Evolutionary conservation across 2,329 filamentous ascomycete species (phyloP), one percentile per base, ranked within the genome.

Genomic region (Zelopaecilomyces penicillatus): DNA sequence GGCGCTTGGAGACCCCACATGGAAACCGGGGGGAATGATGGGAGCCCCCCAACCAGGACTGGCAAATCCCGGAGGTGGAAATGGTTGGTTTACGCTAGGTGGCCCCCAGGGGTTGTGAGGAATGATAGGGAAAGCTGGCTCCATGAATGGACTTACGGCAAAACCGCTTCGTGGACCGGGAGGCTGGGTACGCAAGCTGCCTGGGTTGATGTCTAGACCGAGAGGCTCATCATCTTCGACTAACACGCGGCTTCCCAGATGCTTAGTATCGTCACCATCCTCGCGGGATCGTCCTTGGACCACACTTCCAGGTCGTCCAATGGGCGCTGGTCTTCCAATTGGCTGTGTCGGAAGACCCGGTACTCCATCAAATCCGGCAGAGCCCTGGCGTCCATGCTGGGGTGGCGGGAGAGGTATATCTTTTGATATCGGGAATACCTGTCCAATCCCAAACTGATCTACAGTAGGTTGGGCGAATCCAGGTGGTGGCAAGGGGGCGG

Each of bases 231-330:
- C 87, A 58, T 94, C 89, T 49, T 83, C 83, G 39, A 97, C 71
- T 9, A 98, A 71, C 9, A 90, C 93, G 55, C 88, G 90, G 64
- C 91, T 97, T 9, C 93, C 93, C 28, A 98, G 74, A 55, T 93
- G 89, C 49, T 83, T 78, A 50, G 82, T 84, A 44, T 87, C 79
- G 44, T 91, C 87, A 19, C 88, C 69, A 45, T 70, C 66, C 28
- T 74, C 71, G 39, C 55, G 56, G 41, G 68, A 67, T 37, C 72
- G 73, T 10, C 75, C 75, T 39, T 76, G 73, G 11, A 73, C 74
- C 27, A 78, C 79, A 61, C 89, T 95, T 11, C 83, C 82, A 1
- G 93, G 91, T 31, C 89, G 79, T 50, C 91, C 87, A 51, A 97
- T 96, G 1, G 91, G 91, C 27, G 86, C 80, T 28, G 90, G 91